Percentiles rank a stretch among this genome's conserved stretches.
These are phyloP conservation scores for Scheffersomyces coipomensis DNA, from an alignment of 805 yeast genomes.

Conservation along the genomic window DNA sequence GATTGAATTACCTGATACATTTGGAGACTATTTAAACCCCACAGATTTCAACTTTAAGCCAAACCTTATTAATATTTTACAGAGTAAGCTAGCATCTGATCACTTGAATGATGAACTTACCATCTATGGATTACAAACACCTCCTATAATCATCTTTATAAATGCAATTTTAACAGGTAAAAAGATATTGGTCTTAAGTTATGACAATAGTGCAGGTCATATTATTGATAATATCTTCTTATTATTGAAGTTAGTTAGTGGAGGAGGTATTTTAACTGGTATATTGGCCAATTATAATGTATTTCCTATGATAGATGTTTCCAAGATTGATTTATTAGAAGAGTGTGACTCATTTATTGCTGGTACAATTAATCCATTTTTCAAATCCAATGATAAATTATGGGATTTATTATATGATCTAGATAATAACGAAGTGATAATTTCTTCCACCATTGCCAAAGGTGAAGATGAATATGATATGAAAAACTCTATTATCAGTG, in stretches of 20 bases:
- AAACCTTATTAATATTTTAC: conserved; percentile 31
- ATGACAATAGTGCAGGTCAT: conserved; percentile 41
- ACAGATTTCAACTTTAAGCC: conserved; percentile 43
- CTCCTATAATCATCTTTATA: conserved; percentile 37
- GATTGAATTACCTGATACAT: conserved; percentile 37
- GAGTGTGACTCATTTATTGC: conserved; percentile 46
- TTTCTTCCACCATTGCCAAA: conserved; percentile 18
- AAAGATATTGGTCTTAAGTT: conserved; percentile 35
- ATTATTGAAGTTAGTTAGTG: conserved; percentile 39
- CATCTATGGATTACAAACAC: conserved; percentile 53
- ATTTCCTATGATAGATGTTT: conserved; percentile 63
- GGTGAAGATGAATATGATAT: conserved; percentile 14
- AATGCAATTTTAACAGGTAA: conserved; percentile 39
- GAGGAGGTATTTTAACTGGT: conserved; percentile 43
- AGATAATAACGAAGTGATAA: conserved; percentile 46
- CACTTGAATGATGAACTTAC: conserved; percentile 47
- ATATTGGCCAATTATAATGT: conserved; percentile 36
- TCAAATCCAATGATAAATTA: conserved; percentile 49
- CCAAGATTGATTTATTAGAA: conserved; percentile 50
- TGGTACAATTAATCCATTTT: conserved; percentile 69
- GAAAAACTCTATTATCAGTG: conserved; percentile 39
- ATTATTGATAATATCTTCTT: conserved; percentile 41
- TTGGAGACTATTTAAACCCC: conserved; percentile 45
- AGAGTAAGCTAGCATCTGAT: conserved; percentile 31
- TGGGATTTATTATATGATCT: conserved; percentile 67